Base-by-base conservation (phyloP, 2,329 filamentous ascomycete genomes). In the Trichoderma koningiopsis region DNA sequence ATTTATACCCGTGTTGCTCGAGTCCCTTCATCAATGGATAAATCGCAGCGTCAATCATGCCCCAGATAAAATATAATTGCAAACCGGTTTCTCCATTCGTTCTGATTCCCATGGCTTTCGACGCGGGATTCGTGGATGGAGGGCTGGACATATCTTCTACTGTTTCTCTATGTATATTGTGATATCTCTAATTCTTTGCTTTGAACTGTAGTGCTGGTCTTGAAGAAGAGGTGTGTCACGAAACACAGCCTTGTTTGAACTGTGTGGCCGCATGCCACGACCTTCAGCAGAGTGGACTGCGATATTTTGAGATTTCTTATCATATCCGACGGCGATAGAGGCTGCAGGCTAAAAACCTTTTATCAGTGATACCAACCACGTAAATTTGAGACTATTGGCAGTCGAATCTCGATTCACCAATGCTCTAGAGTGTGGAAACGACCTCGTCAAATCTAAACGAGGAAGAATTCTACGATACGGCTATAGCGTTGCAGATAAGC, bases 1-100 rank as follows among this genome's bases (percentile, higher is more conserved):
- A 84, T 82, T 83, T 79, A 87, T 87, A 87, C 88, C 91, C 91
- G 89, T 92, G 90, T 94, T 94, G 91, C 91, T 91, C 90, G 87
- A 85, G 85, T 89, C 84, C 83, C 40, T 78, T 78, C 74, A 79
- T 77, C 81, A 82, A 89, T 85, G 84, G 83, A 86, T 83, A 72
- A 72, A 77, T 82, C 81, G 80, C 75, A 89, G 91, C 90, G 91
- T 94, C 91, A 89, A 87, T 91, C 88, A 86, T 88, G 89, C 88
- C 90, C 86, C 87, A 94, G 91, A 92, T 78, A 71, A 82, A 91
- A 83, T 82, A 86, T 85, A 92, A 95, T 95, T 94, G 91, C 91
- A 92, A 83, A 80, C 84, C 81, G 84, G 82, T 85, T 81, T 82
- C 79, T 82, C 81, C 82, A 83, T 84, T 83, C 79, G 33, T 64